Evolutionary conservation across 169 alveolate genomes (phyloP).

Genomic region (Eimeria acervulina): DNA sequence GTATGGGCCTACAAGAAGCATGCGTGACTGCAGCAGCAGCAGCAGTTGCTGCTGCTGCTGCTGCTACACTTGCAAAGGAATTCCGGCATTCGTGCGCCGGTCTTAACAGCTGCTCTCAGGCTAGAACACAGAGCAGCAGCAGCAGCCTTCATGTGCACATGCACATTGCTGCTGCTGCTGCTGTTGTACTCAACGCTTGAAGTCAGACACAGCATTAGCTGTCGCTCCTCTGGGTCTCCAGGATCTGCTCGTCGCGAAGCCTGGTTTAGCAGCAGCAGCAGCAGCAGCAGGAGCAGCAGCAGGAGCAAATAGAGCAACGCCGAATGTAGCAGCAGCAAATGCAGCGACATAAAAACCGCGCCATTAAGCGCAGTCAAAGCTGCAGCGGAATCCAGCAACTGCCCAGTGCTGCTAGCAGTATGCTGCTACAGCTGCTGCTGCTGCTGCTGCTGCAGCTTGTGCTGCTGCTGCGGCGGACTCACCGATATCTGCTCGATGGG

Average conservation of each 20-base stretch:
- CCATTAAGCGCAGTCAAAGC: too few relatives aligned
- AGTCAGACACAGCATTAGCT: neutral
- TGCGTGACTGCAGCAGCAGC: too few relatives aligned
- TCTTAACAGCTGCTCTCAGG: too few relatives aligned
- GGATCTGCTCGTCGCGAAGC: conserved; percentile 36
- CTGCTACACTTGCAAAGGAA: too few relatives aligned
- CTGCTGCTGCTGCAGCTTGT: too few relatives aligned
- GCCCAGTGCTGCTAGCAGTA: too few relatives aligned
- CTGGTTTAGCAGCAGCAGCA: neutral
- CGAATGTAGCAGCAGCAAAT: neutral
- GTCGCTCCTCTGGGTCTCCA: conserved; percentile 29
- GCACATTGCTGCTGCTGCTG: neutral
- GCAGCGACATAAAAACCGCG: neutral
- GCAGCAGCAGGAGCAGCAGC: conserved; percentile 8
- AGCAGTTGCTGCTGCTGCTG: too few relatives aligned
- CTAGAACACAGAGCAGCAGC: neutral
- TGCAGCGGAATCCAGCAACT: too few relatives aligned
- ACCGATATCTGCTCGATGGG: conserved; percentile 13
- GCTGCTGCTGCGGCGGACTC: neutral
- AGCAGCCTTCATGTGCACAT: neutral
- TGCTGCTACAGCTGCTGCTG: too few relatives aligned
- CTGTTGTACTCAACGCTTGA: neutral
- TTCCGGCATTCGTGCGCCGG: too few relatives aligned
- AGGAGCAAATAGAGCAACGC: neutral
- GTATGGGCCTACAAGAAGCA: too few relatives aligned